phyloP scores from a whole-genome alignment of 1,284 basidiomycete species.

The Caloboletus firmus region DNA sequence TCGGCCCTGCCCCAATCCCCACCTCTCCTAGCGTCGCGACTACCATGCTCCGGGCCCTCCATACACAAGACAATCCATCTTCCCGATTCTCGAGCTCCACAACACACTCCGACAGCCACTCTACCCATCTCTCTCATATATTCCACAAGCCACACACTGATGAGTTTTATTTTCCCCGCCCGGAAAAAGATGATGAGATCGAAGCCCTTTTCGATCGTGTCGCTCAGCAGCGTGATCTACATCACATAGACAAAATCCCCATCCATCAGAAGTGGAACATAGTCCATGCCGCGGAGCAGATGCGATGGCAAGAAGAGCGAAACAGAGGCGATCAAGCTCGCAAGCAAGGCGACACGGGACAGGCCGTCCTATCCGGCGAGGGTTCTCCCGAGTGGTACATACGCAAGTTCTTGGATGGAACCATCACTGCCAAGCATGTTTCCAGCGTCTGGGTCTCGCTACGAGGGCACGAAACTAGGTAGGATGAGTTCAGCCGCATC shows the following conservation, averaged over 20 bases:
- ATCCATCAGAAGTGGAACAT: conserved; percentile 93
- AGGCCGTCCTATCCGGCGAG: conserved; percentile 50
- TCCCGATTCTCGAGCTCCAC: conserved; percentile 63
- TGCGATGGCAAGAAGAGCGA: conserved; percentile 75
- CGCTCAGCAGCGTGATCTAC: conserved; percentile 64
- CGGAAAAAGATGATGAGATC: conserved; percentile 71
- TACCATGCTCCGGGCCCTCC: conserved; percentile 49
- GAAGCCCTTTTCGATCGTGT: conserved; percentile 78
- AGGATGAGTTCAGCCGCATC: not conserved
- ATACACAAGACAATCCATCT: conserved; percentile 53
- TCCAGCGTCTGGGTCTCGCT: conserved; percentile 78
- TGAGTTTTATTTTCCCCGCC: conserved; percentile 74
- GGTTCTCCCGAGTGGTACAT: conserved; percentile 88
- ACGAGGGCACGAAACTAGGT: conserved; percentile 81
- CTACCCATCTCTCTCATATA: conserved; percentile 55
- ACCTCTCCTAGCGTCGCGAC: conserved; percentile 36
- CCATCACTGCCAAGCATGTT: conserved; percentile 81
- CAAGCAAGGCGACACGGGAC: conserved; percentile 58
- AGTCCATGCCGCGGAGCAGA: conserved; percentile 82
- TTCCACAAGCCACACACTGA: conserved; percentile 55
- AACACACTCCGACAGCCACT: conserved; percentile 50
- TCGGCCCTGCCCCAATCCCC: conserved; percentile 42
- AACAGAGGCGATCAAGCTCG: conserved; percentile 58
- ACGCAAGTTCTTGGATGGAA: conserved; percentile 84
- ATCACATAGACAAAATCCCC: conserved; percentile 56